These are phyloP conservation scores for Ocimum tenuiflorum DNA, from an alignment of 257 asterid species.

Conservation along the genomic window DNA sequence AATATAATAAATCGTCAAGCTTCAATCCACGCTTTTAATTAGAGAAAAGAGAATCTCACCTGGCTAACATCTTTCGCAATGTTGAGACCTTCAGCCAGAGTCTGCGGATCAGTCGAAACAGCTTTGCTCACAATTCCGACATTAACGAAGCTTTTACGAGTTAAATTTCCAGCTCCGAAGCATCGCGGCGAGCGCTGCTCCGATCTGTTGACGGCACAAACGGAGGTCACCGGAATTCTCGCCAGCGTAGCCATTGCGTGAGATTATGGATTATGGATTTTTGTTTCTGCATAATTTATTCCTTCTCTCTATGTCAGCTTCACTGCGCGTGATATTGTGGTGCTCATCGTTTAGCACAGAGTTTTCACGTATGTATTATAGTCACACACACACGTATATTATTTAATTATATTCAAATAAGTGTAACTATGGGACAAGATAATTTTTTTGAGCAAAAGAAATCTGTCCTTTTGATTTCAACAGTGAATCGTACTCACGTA, in stretches of 20 bases:
- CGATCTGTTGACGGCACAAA: conserved; percentile 16
- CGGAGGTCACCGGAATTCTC: conserved; percentile 35
- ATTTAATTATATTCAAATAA: too few species aligned
- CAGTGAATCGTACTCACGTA: too few species aligned
- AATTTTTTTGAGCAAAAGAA: too few species aligned
- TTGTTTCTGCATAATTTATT: background rate
- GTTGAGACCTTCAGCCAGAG: conserved; percentile 58
- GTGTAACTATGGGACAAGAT: too few species aligned
- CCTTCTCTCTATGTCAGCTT: background rate
- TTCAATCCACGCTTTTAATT: background rate
- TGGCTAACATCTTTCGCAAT: conserved; percentile 77
- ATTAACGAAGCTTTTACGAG: background rate
- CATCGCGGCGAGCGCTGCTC: conserved; percentile 20
- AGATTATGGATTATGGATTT: too few species aligned
- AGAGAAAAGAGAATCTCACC: conserved; percentile 28
- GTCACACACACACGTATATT: too few species aligned
- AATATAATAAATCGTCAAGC: too few species aligned
- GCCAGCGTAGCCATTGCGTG: conserved; percentile 30
- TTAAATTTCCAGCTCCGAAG: background rate
- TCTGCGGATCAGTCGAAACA: conserved; percentile 31
- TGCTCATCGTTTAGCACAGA: background rate
- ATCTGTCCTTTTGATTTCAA: too few species aligned
- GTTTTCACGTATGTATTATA: too few species aligned
- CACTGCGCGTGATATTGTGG: background rate
- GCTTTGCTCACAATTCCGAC: conserved; percentile 44